Base-by-base conservation (phyloP, 176 grass and related monocot genomes). In the Musa schizocarpa region DNA sequence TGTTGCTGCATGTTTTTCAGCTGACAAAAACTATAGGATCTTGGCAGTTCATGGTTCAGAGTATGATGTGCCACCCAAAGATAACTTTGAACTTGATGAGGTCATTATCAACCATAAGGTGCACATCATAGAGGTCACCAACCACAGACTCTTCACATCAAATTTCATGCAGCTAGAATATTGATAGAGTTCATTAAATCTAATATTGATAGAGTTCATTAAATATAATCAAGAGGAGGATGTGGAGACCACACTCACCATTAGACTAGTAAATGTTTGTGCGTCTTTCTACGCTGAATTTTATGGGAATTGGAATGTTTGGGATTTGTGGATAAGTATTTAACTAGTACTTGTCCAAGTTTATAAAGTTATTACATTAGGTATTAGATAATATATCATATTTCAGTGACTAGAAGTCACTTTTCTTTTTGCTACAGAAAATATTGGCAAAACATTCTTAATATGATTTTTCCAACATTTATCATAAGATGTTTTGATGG, bases 11-110 rank as follows among this genome's bases (percentile, higher is more conserved):
- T 92, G 84, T 78, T 26, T 52, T 57, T 89, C 82, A 65, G 79
- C 87, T 89, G 84, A 82, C 61, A 74, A 85, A 66, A 89, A 76
- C 27, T 87, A 80, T 82, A 93, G 72, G 84, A 76, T 99, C 54
- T 91, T 94, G 86, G 87, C 86, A 69, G 54, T 94, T 84, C 84
- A 94, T 72, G 86, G 95, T 79, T 83, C 88, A 74, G 78, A 89
- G 63, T 90, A 99, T 78, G 75, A 81, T 79, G 95, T 99, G 62
- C 86, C 84, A 71, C 78, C 65, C 0, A 78, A 83, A 56, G 84
- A 87, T 86, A 88, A 84, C 56, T 43, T 78, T 72, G 90, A 99
- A 65, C 94, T 94, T 66, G 53, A 76, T 76, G 87, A 99, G 75
- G 69, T 87, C 78, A 87, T 92, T 68, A 74, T 17, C 51, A 91